Evolutionary conservation across 2,329 filamentous ascomycete genomes (phyloP).

Genomic region (Colletotrichum tabaci): DNA sequence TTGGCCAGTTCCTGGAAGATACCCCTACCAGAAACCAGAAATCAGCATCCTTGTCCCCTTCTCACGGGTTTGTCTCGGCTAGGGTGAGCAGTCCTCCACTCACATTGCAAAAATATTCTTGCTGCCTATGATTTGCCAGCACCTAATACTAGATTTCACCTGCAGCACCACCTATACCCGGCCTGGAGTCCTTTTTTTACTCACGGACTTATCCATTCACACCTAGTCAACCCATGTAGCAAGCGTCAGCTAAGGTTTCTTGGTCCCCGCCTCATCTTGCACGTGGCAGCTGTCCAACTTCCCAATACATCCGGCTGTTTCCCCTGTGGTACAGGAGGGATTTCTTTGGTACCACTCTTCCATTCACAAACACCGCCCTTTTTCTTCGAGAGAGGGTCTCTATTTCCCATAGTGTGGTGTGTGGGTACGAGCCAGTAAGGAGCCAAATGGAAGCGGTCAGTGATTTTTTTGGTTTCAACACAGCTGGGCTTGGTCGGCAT

Average conservation of each 20-base stretch:
- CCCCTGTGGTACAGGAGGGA: conserved; percentile 3
- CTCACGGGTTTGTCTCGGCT: conserved; percentile 32
- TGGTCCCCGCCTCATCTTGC: conserved; percentile 24
- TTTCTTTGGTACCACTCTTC: conserved; percentile 1
- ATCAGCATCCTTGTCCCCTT: conserved; percentile 33
- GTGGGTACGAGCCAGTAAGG: not conserved
- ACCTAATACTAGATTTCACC: conserved; percentile 36
- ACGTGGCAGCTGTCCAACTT: conserved; percentile 24
- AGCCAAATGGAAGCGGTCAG: conserved; percentile 41
- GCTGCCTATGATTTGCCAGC: conserved; percentile 18
- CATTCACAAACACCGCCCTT: conserved; percentile 2
- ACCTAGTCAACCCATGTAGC: conserved; percentile 18
- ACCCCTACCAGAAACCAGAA: conserved; percentile 27
- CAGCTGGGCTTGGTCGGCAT: conserved; percentile 1
- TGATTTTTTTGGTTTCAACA: conserved; percentile 5
- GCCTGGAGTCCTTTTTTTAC: conserved; percentile 5
- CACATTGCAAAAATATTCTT: conserved; percentile 22
- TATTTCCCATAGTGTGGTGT: conserved; percentile 1
- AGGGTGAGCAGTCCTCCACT: conserved; percentile 19
- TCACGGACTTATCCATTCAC: conserved; percentile 21
- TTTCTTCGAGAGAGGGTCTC: not conserved
- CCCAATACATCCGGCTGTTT: conserved; percentile 12
- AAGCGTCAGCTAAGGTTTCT: conserved; percentile 26
- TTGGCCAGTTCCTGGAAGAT: conserved; percentile 15
- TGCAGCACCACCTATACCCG: conserved; percentile 10